Conservation (phyloP, 371 early-diverging fungal species). For the Gilbertella persicaria region DNA sequence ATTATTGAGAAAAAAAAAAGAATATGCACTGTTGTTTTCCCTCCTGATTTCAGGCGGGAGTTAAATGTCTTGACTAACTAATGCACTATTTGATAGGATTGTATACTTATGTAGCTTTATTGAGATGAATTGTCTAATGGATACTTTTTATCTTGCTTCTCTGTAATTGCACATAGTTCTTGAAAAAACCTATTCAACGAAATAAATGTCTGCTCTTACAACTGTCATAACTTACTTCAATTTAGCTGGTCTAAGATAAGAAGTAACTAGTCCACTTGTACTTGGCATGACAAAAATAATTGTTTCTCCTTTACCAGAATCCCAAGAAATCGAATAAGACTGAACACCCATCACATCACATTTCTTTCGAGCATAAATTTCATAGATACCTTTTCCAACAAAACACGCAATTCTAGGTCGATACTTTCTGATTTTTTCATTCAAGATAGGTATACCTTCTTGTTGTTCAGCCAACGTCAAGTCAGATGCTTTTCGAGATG, state of each 20-base stretch:
- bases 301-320: slow-evolving; percentile 32
- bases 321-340: slow-evolving; percentile 26
- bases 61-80: too few species aligned
- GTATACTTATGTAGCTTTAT: slow-evolving; percentile 17
- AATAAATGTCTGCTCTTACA: not conserved
- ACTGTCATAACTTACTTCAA: slow-evolving; percentile 30
- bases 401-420: slow-evolving; percentile 72
- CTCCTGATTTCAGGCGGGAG: too few species aligned
- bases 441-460: slow-evolving; percentile 61
- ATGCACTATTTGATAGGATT: too few species aligned
- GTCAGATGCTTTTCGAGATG: slow-evolving; percentile 47
- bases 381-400: slow-evolving; percentile 74
- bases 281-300: slow-evolving; percentile 74
- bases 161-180: slow-evolving; percentile 11
- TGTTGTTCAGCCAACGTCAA: slow-evolving; percentile 60
- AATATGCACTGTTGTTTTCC: too few species aligned
- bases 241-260: slow-evolving; percentile 63
- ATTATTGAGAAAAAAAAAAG: not conserved
- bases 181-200: slow-evolving; percentile 22
- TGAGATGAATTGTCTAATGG: not conserved
- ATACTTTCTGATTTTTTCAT: slow-evolving; percentile 58
- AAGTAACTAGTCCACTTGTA: slow-evolving; percentile 69
- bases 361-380: slow-evolving; percentile 54
- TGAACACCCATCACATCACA: slow-evolving; percentile 43
- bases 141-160: slow-evolving; percentile 21